These are phyloP conservation scores for Psilocybe azurescens DNA, from an alignment of 768 basidiomycete species.

Conservation along the genomic window DNA sequence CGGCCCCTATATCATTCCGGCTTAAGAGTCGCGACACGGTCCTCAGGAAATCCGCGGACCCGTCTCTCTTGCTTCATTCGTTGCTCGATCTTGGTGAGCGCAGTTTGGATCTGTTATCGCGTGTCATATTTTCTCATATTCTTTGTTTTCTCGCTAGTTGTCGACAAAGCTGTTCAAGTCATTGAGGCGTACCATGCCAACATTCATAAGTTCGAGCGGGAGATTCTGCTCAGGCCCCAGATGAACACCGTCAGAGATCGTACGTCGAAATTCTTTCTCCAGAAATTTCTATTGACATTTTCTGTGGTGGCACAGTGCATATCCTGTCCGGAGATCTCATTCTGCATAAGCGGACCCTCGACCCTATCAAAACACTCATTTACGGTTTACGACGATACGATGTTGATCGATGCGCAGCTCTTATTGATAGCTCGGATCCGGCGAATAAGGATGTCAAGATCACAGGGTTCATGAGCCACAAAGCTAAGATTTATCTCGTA, in stretches of 20 bases:
- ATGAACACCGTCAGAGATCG: slow-evolving; percentile 65
- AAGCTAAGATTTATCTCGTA: slow-evolving; percentile 71
- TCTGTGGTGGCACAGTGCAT: slow-evolving; percentile 52
- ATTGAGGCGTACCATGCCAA: slow-evolving; percentile 71
- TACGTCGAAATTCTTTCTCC: slow-evolving; percentile 35
- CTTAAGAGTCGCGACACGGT: slow-evolving; percentile 63
- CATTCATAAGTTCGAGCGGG: slow-evolving; percentile 64
- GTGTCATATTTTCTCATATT: not conserved
- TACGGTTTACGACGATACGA: slow-evolving; percentile 75
- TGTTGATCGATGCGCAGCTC: slow-evolving; percentile 65
- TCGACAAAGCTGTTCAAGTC: slow-evolving; percentile 71
- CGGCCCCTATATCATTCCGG: slow-evolving; percentile 61
- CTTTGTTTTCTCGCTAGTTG: slow-evolving; percentile 44
- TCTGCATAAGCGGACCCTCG: slow-evolving; percentile 74
- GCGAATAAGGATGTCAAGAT: slow-evolving; percentile 42
- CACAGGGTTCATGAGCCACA: slow-evolving; percentile 70
- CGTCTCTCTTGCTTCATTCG: slow-evolving; percentile 71
- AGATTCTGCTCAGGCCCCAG: slow-evolving; percentile 62
- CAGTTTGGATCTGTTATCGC: not conserved
- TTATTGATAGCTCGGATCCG: slow-evolving; percentile 50
- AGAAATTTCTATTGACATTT: not conserved
- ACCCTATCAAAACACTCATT: slow-evolving; percentile 72
- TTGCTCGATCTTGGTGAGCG: slow-evolving; percentile 62
- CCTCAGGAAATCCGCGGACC: slow-evolving; percentile 65
- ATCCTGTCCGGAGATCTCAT: slow-evolving; percentile 79